Conservation (phyloP, 2,329 filamentous ascomycete species). For the Raffaelea deltoideospora region DNA sequence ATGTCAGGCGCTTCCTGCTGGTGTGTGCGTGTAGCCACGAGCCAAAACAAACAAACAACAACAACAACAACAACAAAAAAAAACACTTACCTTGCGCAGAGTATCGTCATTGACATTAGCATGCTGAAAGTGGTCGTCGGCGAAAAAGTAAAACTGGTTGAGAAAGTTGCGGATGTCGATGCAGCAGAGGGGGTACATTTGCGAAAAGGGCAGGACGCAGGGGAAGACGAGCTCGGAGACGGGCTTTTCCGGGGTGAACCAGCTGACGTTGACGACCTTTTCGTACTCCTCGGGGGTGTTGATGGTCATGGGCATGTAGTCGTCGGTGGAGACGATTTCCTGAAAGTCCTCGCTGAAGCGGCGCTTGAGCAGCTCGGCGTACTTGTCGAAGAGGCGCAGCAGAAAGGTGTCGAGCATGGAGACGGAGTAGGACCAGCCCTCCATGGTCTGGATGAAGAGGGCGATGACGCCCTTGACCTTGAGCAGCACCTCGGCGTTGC, state of each 20-base stretch:
- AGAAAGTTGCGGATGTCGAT: slow-evolving; percentile 96
- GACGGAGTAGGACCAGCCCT: slow-evolving; percentile 87
- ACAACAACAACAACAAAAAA: neutral
- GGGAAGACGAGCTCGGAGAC: slow-evolving; percentile 72
- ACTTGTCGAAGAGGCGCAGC: slow-evolving; percentile 83
- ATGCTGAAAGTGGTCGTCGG: slow-evolving; percentile 88
- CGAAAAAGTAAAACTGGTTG: slow-evolving; percentile 97
- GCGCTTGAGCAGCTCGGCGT: slow-evolving; percentile 77
- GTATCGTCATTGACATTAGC: slow-evolving; percentile 83
- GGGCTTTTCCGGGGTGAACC: slow-evolving; percentile 77
- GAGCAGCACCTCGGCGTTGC: slow-evolving; percentile 77
- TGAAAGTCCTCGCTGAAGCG: slow-evolving; percentile 93
- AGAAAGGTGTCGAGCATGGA: slow-evolving; percentile 69
- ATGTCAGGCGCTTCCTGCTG: too few species aligned
- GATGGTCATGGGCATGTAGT: slow-evolving; percentile 99
- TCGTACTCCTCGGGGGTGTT: slow-evolving; percentile 82
- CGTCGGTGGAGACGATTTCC: slow-evolving; percentile 81
- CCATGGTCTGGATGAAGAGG: slow-evolving; percentile 96
- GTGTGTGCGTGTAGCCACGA: too few species aligned
- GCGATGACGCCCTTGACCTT: slow-evolving; percentile 90
- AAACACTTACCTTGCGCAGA: slow-evolving; percentile 48
- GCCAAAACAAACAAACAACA: neutral
- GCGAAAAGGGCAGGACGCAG: slow-evolving; percentile 90
- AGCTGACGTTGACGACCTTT: slow-evolving; percentile 89
- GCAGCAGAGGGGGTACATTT: slow-evolving; percentile 98